Conservation (phyloP, 345 rosid genomes). For the Heritiera fomes region DNA sequence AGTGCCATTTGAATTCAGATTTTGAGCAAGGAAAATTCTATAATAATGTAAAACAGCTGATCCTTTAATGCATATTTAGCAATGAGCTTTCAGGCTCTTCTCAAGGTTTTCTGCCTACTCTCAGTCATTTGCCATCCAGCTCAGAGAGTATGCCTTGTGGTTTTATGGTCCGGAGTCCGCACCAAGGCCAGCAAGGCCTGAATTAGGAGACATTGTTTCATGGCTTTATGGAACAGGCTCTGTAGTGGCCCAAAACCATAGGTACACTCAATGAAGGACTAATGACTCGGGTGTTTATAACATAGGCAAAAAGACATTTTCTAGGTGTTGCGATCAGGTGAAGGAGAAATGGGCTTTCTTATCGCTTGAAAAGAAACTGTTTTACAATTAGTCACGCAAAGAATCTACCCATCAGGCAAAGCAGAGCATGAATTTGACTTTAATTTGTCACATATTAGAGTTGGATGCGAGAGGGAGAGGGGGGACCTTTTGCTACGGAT, state of each 20-base stretch:
- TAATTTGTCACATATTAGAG: constrained; percentile 5
- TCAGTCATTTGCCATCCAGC: not conserved
- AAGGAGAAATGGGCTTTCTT: not conserved
- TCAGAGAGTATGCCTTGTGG: not conserved
- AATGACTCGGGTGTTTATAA: not conserved
- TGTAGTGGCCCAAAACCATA: not conserved
- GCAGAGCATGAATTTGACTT: constrained; percentile 10
- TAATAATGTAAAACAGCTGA: not conserved
- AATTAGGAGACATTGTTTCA: not conserved
- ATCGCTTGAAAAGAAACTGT: not conserved
- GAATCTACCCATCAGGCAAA: constrained; percentile 10
- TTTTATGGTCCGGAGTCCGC: not conserved
- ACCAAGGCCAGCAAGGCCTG: not conserved
- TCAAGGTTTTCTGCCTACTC: not conserved
- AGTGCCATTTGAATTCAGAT: not conserved
- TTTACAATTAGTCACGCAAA: not conserved
- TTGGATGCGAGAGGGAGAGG: not conserved
- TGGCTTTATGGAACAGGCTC: not conserved
- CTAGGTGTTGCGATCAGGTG: not conserved
- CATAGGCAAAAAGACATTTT: not conserved
- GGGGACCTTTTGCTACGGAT: constrained; percentile 9
- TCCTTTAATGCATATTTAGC: no score
- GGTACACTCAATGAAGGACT: not conserved
- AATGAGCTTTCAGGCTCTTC: not conserved
- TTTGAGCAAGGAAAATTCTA: not conserved